These are phyloP conservation scores for Melanopsichium pennsylvanicum DNA, from an alignment of 1,284 basidiomycete species.

Conservation along the genomic window DNA sequence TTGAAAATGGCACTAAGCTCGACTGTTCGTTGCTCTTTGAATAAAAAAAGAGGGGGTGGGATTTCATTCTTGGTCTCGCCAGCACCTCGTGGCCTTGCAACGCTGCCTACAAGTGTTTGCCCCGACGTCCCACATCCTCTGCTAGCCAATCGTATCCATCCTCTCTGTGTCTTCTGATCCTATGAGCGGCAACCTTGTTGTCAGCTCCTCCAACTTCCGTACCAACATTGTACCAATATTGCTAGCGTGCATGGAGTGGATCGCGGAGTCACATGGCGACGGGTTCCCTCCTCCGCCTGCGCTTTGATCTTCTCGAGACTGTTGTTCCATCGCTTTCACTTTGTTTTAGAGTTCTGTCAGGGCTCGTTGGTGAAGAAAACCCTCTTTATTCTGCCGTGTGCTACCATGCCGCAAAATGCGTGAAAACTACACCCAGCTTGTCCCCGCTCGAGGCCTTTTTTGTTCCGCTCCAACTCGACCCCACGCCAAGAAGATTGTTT, in stretches of 20 bases:
- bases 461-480: too few species aligned
- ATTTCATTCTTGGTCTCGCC: too few species aligned
- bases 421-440: background rate
- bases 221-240: too few species aligned
- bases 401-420: too few species aligned
- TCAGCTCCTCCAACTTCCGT: background rate
- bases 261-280: conserved; percentile 5
- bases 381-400: too few species aligned
- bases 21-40: background rate
- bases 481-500: conserved; percentile 20
- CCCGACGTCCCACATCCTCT: conserved; percentile 14
- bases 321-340: too few species aligned
- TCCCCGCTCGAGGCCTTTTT: background rate
- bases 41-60: conserved; percentile 5
- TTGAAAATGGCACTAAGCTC: background rate
- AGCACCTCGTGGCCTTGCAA: too few species aligned
- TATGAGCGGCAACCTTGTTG: background rate
- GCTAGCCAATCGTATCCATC: conserved; percentile 16
- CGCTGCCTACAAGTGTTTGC: too few species aligned
- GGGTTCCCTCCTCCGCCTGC: background rate
- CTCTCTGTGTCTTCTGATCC: background rate
- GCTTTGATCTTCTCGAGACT: too few species aligned
- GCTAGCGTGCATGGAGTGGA: too few species aligned
- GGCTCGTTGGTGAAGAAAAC: too few species aligned
- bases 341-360: too few species aligned